Conservation (phyloP, 73 alveolate species). For the Tetrahymena thermophila region DNA sequence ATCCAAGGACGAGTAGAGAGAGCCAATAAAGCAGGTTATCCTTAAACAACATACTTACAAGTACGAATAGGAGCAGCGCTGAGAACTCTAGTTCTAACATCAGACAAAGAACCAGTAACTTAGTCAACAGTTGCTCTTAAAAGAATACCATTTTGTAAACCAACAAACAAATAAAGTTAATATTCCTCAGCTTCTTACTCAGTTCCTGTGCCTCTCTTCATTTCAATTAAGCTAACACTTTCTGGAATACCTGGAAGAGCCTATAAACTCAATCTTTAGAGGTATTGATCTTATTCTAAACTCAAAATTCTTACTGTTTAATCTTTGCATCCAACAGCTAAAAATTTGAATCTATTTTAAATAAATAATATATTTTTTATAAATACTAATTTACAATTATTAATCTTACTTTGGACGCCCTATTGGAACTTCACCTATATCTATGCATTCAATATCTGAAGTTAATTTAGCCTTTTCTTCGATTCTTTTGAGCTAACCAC, state of each 20-base stretch:
- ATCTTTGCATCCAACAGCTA: slow-evolving; percentile 94
- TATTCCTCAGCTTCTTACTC: slow-evolving; percentile 24
- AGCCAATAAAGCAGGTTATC: slow-evolving; percentile 83
- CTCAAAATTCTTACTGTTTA: slow-evolving; percentile 92
- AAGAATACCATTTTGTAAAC: slow-evolving; percentile 90
- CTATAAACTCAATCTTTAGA: slow-evolving; percentile 80
- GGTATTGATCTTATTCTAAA: slow-evolving; percentile 95
- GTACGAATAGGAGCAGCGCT: slow-evolving; percentile 78
- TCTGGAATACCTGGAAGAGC: slow-evolving; percentile 84
- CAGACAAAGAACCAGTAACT: slow-evolving; percentile 95
- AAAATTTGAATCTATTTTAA: slow-evolving; percentile 71
- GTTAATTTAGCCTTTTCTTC: slow-evolving; percentile 76
- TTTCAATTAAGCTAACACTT: slow-evolving; percentile 82
- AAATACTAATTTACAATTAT: background rate
- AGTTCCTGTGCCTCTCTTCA: slow-evolving; percentile 52
- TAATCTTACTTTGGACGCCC: slow-evolving; percentile 76
- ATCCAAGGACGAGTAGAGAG: slow-evolving; percentile 86
- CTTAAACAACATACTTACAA: slow-evolving; percentile 49
- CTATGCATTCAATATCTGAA: slow-evolving; percentile 83
- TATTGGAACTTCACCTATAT: slow-evolving; percentile 85
- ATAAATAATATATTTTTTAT: background rate
- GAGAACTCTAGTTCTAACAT: slow-evolving; percentile 80
- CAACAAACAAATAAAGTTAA: slow-evolving; percentile 80
- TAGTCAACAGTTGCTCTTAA: slow-evolving; percentile 88
- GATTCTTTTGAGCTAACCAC: slow-evolving; percentile 45